Percentiles rank a stretch among this genome's conserved stretches.
These are phyloP conservation scores for Lignosus rhinocerotis DNA, from an alignment of 1,284 basidiomycete species.

Conservation along the genomic window DNA sequence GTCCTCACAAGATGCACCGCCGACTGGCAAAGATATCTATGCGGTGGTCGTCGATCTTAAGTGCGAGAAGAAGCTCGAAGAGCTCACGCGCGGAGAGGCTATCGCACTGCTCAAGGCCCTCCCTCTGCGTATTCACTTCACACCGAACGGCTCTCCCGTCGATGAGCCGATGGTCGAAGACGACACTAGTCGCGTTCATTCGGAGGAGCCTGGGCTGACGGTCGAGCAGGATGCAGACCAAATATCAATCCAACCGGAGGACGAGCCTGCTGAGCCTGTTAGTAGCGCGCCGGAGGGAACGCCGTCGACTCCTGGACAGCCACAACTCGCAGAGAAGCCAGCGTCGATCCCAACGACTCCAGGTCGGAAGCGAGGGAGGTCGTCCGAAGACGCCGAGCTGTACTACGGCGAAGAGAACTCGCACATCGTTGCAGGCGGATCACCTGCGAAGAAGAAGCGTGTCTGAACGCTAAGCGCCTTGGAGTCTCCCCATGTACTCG, in stretches of 20 bases:
- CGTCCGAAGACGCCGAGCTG: background rate
- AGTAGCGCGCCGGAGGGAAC: background rate
- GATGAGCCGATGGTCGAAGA: background rate
- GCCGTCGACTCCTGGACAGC: background rate
- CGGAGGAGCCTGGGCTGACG: background rate
- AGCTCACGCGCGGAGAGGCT: conserved; percentile 23
- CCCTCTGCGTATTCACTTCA: conserved; percentile 16
- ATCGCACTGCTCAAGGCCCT: conserved; percentile 18
- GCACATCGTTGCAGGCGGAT: background rate
- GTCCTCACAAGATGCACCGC: background rate
- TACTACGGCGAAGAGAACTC: background rate
- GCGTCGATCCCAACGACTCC: background rate
- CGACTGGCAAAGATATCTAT: conserved; percentile 10
- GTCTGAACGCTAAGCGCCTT: background rate
- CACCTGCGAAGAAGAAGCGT: background rate
- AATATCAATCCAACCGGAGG: too few species aligned
- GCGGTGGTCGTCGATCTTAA: conserved; percentile 10
- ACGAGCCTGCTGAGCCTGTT: too few species aligned
- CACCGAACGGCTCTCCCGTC: background rate
- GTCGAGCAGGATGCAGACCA: background rate
- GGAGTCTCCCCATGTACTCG: background rate
- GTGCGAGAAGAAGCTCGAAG: conserved; percentile 18
- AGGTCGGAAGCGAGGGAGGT: background rate
- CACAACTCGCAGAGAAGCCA: background rate
- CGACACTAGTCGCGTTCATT: background rate